Percentiles rank a stretch among this genome's conserved stretches.
phyloP scores from a whole-genome alignment of 2,329 filamentous ascomycete species.

The Trichophyton benhamiae region DNA sequence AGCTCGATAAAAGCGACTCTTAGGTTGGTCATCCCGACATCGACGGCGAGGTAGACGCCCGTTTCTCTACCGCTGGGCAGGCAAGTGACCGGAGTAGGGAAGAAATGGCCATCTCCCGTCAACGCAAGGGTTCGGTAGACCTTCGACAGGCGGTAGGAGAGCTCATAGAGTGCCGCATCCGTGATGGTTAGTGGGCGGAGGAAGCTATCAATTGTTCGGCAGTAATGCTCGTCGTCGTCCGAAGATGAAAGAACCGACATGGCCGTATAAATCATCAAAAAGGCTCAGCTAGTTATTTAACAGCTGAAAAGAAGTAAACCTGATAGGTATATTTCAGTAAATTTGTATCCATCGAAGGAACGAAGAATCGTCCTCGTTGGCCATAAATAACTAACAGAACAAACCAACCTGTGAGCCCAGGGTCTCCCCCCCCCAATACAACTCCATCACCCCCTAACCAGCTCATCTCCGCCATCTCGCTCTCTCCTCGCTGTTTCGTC shows the following conservation, averaged over 20 bases:
- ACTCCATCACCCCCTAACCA: neutral
- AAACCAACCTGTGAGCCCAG: neutral
- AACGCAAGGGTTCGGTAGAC: slow-evolving; percentile 28
- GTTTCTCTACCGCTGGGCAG: slow-evolving; percentile 38
- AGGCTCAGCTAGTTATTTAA: neutral
- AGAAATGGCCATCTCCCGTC: slow-evolving; percentile 30
- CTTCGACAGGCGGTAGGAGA: slow-evolving; percentile 27
- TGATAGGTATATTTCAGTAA: neutral
- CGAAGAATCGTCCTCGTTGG: neutral
- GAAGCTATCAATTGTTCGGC: slow-evolving; percentile 6
- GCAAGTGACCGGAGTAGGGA: slow-evolving; percentile 31
- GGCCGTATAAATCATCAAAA: neutral
- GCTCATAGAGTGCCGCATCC: slow-evolving; percentile 20
- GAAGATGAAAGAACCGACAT: slow-evolving; percentile 1
- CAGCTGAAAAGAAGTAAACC: neutral
- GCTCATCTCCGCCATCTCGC: neutral
- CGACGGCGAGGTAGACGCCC: slow-evolving; percentile 42
- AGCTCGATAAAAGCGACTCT: slow-evolving; percentile 43
- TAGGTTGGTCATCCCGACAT: slow-evolving; percentile 41
- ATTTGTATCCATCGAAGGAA: neutral
- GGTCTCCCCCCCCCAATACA: neutral
- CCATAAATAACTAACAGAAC: neutral
- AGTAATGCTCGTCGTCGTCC: neutral
- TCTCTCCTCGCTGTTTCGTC: neutral
- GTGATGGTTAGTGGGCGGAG: slow-evolving; percentile 8